Evolutionary conservation across 2,329 filamentous ascomycete genomes (phyloP).

Genomic region (Trichoderma polysporum): DNA sequence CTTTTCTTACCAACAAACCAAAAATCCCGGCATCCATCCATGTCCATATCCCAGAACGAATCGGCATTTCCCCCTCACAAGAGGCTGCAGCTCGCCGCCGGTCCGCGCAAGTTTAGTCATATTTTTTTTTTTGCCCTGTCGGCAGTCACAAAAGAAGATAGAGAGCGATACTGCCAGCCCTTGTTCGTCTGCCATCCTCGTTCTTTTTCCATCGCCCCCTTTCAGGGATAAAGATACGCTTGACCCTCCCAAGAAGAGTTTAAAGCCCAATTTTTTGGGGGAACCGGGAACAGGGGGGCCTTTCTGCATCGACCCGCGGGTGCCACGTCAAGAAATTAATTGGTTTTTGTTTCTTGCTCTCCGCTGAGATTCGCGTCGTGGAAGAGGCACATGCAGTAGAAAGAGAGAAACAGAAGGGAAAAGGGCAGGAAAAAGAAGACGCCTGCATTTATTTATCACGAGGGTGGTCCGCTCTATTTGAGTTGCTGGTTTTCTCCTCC

Average conservation of each 20-base stretch:
- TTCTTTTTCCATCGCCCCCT: neutral
- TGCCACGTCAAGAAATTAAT: neutral
- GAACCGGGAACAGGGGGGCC: neutral
- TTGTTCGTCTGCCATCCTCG: neutral
- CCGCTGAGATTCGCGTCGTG: neutral
- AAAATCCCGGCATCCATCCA: neutral
- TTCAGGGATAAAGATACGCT: slow-evolving; percentile 19
- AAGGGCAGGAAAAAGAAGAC: neutral
- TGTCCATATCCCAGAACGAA: neutral
- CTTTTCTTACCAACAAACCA: neutral
- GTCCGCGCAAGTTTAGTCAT: neutral
- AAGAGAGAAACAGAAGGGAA: too few relatives aligned
- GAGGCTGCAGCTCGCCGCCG: neutral
- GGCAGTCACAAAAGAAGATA: neutral
- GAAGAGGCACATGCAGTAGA: neutral
- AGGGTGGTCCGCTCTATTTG: neutral
- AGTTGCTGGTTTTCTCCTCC: neutral
- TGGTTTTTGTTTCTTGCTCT: neutral
- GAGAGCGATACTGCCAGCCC: neutral
- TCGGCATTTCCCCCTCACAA: neutral
- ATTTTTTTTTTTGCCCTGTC: neutral
- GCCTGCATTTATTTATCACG: neutral
- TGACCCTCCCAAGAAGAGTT: neutral
- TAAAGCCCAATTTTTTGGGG: neutral
- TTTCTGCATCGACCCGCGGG: neutral